Evolutionary conservation across 2,329 filamentous ascomycete species (phyloP).

Genomic region (Rutstroemia sp.): DNA sequence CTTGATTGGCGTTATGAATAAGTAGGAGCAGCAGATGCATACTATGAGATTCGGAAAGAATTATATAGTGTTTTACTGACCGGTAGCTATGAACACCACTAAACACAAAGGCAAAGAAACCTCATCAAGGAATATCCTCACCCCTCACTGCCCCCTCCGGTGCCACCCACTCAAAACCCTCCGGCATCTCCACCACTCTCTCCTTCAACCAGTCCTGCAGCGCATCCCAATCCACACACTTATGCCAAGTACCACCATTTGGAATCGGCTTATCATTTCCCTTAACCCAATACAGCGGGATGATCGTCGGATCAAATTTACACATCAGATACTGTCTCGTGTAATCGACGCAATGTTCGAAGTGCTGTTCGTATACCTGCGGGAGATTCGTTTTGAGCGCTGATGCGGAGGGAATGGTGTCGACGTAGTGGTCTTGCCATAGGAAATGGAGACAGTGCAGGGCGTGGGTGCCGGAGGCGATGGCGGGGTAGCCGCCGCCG

Average conservation of each 20-base stretch:
- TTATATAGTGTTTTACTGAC: too few relatives aligned
- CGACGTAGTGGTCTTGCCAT: constrained; percentile 8
- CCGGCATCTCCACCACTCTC: constrained; percentile 5
- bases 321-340: too few relatives aligned
- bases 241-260: background rate
- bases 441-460: constrained; percentile 8
- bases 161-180: constrained; percentile 3
- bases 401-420: background rate
- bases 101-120: too few relatives aligned
- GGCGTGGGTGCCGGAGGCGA: constrained; percentile 2
- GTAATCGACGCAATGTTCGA: constrained; percentile 6
- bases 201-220: constrained; percentile 5
- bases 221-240: constrained; percentile 6
- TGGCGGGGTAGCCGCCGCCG: constrained; percentile 5
- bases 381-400: background rate
- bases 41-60: too few relatives aligned
- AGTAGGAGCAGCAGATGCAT: too few relatives aligned
- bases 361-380: constrained; percentile 4
- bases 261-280: background rate
- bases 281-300: too few relatives aligned
- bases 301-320: too few relatives aligned
- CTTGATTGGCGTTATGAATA: too few relatives aligned
- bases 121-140: too few relatives aligned
- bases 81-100: too few relatives aligned
- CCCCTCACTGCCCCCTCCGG: background rate